Base-by-base conservation (phyloP, 768 basidiomycete genomes). In the Boletus reticuloceps region DNA sequence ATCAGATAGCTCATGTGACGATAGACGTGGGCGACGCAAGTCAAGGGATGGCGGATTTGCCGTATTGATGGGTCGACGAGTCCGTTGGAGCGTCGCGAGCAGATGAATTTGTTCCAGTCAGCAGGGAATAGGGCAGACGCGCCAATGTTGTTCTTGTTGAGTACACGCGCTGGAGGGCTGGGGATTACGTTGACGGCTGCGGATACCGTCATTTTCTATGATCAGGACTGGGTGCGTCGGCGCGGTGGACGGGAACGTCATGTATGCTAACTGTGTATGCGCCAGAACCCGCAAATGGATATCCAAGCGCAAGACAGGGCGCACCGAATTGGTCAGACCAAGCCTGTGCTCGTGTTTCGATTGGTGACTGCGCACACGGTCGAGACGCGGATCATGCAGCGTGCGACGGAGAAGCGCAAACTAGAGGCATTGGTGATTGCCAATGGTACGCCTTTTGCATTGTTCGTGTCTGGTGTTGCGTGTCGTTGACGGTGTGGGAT, bases 391-490 rank as follows among this genome's bases (percentile, higher is more conserved):
- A 94, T 98, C 63, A 85, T 98, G 80, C 82, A 92, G 64, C 81
- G 85, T n/a, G 91, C 91, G 7, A 79, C 80, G 9, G 89, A 91
- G 76, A 93, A 93, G 74, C 82, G 91, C 44, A 87, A 91, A 70
- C 81, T 99, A 6, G 97, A 98, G 74, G 91, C 91, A 2, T 77
- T 98, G 37, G 94, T 99, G 64, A 98, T 98, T 65, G 94, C 92
- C 10, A 91, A 94, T 73, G 93, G 91, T 53, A 9, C 14, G 46
- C n/a, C n/a, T 9, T 22, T 2, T 8, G 8, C 13, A 8, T 10
- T 12, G 13, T 25, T 29, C 16, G 13, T 32, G 32, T 17, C 6
- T 38, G 19, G 17, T 12, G 13, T 42, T 25, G 4, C 12, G 20
- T 7, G 44, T 20, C 19, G 29, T 17, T 48, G 44, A 34, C 36